These are phyloP conservation scores for Beauveria sp. DNA, from an alignment of 2,329 filamentous ascomycete species.

Conservation along the genomic window DNA sequence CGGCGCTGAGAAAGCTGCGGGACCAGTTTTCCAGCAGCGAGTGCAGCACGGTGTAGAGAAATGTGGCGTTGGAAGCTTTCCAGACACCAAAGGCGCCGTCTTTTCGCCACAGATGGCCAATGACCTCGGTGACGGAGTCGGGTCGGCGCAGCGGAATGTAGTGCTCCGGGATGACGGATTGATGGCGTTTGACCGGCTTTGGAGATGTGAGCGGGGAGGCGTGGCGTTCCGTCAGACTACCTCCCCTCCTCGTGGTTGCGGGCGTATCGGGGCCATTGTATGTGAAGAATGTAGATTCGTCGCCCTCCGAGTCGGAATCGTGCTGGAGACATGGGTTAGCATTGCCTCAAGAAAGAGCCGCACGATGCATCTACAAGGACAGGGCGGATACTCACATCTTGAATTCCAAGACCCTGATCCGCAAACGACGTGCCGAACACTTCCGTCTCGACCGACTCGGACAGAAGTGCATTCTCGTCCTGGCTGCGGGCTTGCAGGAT, in stretches of 20 bases:
- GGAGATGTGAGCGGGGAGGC: constrained; percentile 23
- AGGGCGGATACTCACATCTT: constrained; percentile 23
- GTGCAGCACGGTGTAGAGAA: constrained; percentile 80
- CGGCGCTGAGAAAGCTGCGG: constrained; percentile 78
- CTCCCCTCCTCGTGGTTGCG: constrained; percentile 29
- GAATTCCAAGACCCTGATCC: constrained; percentile 26
- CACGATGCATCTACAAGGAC: background rate
- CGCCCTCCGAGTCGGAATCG: constrained; percentile 63
- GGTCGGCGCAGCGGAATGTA: constrained; percentile 64
- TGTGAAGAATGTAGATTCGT: constrained; percentile 81
- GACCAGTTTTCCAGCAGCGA: constrained; percentile 90
- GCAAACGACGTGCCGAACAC: constrained; percentile 22
- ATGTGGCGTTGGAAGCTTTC: constrained; percentile 89
- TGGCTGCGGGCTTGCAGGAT: constrained; percentile 70
- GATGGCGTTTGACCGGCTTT: constrained; percentile 22
- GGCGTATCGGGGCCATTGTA: constrained; percentile 53
- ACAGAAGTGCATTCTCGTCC: constrained; percentile 35
- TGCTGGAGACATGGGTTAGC: constrained; percentile 16
- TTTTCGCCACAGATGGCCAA: constrained; percentile 81
- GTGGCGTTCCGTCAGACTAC: constrained; percentile 24
- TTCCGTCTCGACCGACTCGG: constrained; percentile 18
- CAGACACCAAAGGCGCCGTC: constrained; percentile 89
- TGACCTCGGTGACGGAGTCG: constrained; percentile 77
- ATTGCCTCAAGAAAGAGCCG: background rate
- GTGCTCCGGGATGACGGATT: constrained; percentile 36